Evolutionary conservation across 768 basidiomycete genomes (phyloP).

Genomic region (Tylopilus rubrobrunneus): DNA sequence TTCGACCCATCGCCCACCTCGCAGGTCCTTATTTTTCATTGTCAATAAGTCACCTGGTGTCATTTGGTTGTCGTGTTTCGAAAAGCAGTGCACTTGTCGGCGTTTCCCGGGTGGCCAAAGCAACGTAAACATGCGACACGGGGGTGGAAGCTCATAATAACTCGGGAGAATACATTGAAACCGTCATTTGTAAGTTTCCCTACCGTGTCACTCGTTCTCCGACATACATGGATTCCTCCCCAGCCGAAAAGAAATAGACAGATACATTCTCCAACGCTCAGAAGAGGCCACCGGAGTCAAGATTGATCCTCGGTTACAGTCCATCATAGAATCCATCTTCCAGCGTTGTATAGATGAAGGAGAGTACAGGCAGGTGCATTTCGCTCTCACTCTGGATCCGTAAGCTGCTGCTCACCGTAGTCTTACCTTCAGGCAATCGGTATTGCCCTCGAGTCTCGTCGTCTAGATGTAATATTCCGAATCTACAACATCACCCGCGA

Average conservation of each 20-base stretch:
- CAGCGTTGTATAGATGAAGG: conserved; percentile 79
- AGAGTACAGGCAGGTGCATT: conserved; percentile 81
- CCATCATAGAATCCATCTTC: conserved; percentile 89
- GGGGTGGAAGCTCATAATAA: conserved; percentile 54
- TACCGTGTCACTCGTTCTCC: not conserved
- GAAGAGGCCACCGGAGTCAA: conserved; percentile 53
- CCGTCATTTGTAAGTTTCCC: conserved; percentile 79
- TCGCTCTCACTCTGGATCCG: not conserved
- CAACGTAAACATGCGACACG: too few species aligned
- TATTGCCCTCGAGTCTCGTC: conserved; percentile 87
- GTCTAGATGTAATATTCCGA: conserved; percentile 79
- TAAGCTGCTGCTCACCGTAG: conserved; percentile 6
- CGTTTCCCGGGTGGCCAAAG: too few species aligned
- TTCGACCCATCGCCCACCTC: too few species aligned
- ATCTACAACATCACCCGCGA: conserved; percentile 76
- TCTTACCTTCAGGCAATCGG: conserved; percentile 70
- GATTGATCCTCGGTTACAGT: conserved; percentile 75
- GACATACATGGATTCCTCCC: not conserved
- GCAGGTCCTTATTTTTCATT: too few species aligned
- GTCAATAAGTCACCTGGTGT: too few species aligned
- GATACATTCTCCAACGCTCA: conserved; percentile 72
- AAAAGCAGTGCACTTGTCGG: too few species aligned
- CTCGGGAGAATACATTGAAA: conserved; percentile 88
- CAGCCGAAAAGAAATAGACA: conserved; percentile 92
- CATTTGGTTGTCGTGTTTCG: too few species aligned